A percentile compares a stretch with the other conserved stretches of the same genome.
Evolutionary conservation across 495 filamentous ascomycete species (phyloP).

Genomic region (Choiromyces venosus): DNA sequence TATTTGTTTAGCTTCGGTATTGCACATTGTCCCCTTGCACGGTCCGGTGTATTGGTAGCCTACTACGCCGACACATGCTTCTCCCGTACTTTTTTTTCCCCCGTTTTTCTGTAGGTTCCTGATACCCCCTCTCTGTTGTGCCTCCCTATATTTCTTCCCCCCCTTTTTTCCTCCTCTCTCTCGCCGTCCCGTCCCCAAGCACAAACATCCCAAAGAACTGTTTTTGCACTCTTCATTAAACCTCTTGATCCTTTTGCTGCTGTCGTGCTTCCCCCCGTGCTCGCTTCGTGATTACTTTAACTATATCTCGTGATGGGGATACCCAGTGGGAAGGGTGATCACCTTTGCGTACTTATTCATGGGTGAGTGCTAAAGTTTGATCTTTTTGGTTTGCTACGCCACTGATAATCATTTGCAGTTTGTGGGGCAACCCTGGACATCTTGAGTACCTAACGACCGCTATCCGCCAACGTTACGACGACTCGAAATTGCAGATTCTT

Average conservation of each 20-base stretch:
- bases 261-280: neutral
- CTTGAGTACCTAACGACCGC: conserved; percentile 64
- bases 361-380: conserved; percentile 56
- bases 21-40: neutral
- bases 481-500: conserved; percentile 65
- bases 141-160: neutral
- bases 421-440: conserved; percentile 81
- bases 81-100: neutral
- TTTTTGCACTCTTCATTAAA: neutral
- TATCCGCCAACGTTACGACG: conserved; percentile 59
- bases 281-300: neutral
- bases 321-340: conserved; percentile 46
- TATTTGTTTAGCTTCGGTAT: neutral
- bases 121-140: neutral
- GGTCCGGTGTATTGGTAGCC: neutral
- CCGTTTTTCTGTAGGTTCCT: neutral
- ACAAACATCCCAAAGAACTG: neutral
- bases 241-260: neutral
- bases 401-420: conserved; percentile 14
- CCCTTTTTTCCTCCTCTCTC: neutral
- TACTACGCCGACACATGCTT: neutral
- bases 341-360: conserved; percentile 92
- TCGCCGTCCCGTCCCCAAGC: neutral
- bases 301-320: conserved; percentile 18
- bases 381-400: neutral